Base-by-base conservation (phyloP, 345 rosid genomes). In the Lepidium africanum region DNA sequence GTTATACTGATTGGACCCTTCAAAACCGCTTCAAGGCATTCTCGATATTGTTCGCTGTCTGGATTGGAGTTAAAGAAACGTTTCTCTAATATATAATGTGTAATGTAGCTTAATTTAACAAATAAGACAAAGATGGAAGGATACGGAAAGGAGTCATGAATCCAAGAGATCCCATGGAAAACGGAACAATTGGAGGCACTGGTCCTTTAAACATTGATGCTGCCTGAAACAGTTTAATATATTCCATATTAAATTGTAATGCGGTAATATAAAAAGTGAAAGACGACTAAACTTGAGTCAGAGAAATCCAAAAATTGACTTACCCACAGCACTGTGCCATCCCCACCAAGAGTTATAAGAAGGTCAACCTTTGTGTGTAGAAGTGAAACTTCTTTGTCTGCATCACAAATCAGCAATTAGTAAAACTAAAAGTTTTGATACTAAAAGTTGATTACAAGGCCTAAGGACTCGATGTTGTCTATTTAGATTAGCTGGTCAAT, bases 301-400 rank as follows among this genome's bases (percentile, higher is more conserved):
- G 10, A 37, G 27, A 41, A 48, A 50, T 43, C n/a, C 43, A 25
- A 62, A 38, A 3, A 46, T 58, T 60, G 48, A 71, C 89, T 15
- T 86, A 95, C 99, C 98, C 99, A 95, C 42, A 95, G 90, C 51
- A 95, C 98, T 35, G 99, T 95, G 65, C 99, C 99, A 81, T 95
- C 99, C n/a, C 99, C 99, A 72, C 99, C 99, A 75, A 95, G 99
- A 67, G 99, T 91, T 59, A 89, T 85, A 39, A 95, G 92, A 66
- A 95, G 90, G 80, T 95, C 99, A 70, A 95, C 92, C 75, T 89
- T 83, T 36, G 86, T 72, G 78, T 91, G 98, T 67, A 95, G 85
- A 38, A 59, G 86, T 49, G 59, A 76, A 76, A 95, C 78, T 71
- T 91, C 96, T 55, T 73, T 61, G 56, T 91, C 99, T 95, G 89